Base-by-base conservation (phyloP, 1,284 basidiomycete genomes). In the Moesziomyces sp. region DNA sequence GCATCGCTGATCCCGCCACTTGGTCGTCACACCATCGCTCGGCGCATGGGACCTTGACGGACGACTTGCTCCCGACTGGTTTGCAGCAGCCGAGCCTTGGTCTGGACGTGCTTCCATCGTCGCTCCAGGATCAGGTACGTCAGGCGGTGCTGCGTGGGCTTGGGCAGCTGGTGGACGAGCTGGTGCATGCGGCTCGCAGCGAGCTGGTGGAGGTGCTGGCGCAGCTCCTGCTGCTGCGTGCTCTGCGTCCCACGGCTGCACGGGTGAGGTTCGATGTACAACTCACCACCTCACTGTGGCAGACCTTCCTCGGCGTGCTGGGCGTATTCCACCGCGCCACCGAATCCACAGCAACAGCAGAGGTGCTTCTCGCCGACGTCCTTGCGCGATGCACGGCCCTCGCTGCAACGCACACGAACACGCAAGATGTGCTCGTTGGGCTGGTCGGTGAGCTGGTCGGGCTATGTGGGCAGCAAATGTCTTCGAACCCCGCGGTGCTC, bases 381-480 rank as follows among this genome's bases (percentile, higher is more conserved):
- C 48, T 65, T 7, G 24, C 40, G 3, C 34, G 35, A 14, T 38
- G 35, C 16, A 18, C 35, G 35, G 35, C 35, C 3, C 35, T 38
- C 11, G 13, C 35, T 16, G 10, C 10, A 6, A 38, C 35, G 13
- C 44, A 18, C n/a, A 18, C 11, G 35, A n/a, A 28, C 24, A 8
- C 8, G 38, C 40, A 28, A 1, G 63, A 67, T 21, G 23, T 51
- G 1, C 45, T 68, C 3, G 16, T 52, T 10, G 44, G 45, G 13
- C 52, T 69, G 0, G 55, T 67, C 1, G 61, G 58, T 19, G 71
- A 74, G 28, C 58, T 74, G 5, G 61, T 74, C 34, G 71, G 55
- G 5, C n/a, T 69, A 7, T 74, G 71, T 43, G 62, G 71, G 7
- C 65, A 69, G 26, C 65, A 69, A 34, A 59, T 74, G 65, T 63